Evolutionary conservation across 148 eudicot species (phyloP), one percentile per base, ranked within the genome.

Genomic region (Rhododendron mucronatum): DNA sequence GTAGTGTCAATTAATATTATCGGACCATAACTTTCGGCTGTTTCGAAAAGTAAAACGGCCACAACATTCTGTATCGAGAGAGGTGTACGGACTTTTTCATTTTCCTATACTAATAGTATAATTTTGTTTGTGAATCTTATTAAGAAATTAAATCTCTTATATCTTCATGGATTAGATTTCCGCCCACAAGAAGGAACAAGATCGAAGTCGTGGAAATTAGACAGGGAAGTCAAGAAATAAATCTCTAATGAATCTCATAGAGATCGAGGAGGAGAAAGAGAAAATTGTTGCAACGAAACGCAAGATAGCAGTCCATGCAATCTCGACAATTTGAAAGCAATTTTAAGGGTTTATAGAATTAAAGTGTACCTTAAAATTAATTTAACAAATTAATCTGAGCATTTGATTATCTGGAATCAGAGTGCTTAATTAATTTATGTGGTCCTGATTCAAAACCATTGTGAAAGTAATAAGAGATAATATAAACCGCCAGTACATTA

Each of bases 161-260:
- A 63, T 59, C 8, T 21, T 0, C n/a, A 2, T 28, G 39, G 76
- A 13, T 37, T 85, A 94, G 98, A 88, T 96, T 93, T 47, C n/a
- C 93, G 47, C 98, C 99, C 15, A 96, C 99, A 11, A 92, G 82
- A 79, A 88, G 91, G 82, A 96, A 95, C 86, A 82, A 1, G 35
- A 33, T 93, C 85, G 35, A 91, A 87, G 75, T 93, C 95, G 74
- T 93, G 96, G 96, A 93, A 89, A 92, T 80, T 93, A 81, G 97
- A 93, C 87, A 94, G 90, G 87, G 94, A 94, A 85, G 91, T 96
- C 47, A 91, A 91, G 88, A 92, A 88, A 88, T 39, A 2, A 37
- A 37, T 92, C 94, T 37, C 81, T 95, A 44, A 89, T 92, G 89
- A 89, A 87, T 82, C 88, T 96, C 59, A 96, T 94, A 67, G 90